Evolutionary conservation across 2,329 filamentous ascomycete genomes (phyloP), one percentile per base, ranked within the genome.

Genomic region (Penicillium nordicum): DNA sequence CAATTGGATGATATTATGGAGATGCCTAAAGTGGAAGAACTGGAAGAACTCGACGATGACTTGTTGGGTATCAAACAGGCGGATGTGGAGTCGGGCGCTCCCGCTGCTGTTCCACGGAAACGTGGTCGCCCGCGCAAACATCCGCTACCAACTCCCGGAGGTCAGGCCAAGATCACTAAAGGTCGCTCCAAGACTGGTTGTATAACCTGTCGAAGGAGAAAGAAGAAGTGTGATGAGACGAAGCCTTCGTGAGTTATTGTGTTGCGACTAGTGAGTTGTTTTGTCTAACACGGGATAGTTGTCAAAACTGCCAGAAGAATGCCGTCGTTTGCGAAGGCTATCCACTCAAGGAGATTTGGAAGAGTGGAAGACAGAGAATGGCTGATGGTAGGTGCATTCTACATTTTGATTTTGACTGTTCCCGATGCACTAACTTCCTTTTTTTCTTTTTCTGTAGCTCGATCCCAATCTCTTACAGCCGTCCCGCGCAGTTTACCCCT

Each of bases 281-380:
- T 46, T 36, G 38, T 50, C 56, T 60, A 42, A 51, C 38, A 40
- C 49, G 37, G 48, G 45, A 46, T 27, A 72, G 70, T 36, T 72
- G 61, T 55, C 81, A 90, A 73, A 95, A 95, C 67, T 96, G 92
- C 69, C 88, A 94, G 75, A 96, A 96, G 80, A 96, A 96, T 71
- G 90, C 91, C 9, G 90, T 96, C 12, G 85, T 92, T 12, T 96
- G 92, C 70, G 91, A 96, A 74, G 92, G 92, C 12, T 96, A 96
- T 69, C 89, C 90, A 49, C 88, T 90, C 59, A 91, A 91, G 71
- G 88, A 90, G 57, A 83, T 91, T 50, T 96, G 92, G 92, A 90
- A 87, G 72, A 92, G 90, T 68, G 90, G 91, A 29, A 90, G 85
- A 70, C 88, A 93, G 72, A 88, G 82, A 69, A 82, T 84, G 34